Conservation (phyloP, 208 protist species). For the Leishmania mexicana region DNA sequence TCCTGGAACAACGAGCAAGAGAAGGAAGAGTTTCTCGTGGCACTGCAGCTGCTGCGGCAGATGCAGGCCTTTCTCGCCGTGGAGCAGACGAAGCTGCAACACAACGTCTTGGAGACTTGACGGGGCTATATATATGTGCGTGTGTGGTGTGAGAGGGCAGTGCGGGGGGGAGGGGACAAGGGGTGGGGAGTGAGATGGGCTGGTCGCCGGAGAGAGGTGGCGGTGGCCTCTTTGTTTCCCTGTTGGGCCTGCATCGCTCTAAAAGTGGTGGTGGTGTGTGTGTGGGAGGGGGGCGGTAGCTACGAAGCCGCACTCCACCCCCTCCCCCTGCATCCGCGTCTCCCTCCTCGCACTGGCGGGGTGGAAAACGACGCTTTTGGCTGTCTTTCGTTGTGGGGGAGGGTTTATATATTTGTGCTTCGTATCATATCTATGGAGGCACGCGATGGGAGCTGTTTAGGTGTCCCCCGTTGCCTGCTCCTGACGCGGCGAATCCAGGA, state of each 20-base stretch:
- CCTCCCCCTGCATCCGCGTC: not conserved
- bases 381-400: too few relatives aligned
- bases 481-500: not conserved
- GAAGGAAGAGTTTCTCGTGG: constrained; percentile 64
- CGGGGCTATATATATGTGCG: too few relatives aligned
- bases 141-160: not conserved
- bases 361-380: not conserved
- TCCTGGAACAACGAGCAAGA: constrained; percentile 71
- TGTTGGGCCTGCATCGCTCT: not conserved
- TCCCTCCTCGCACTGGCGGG: not conserved
- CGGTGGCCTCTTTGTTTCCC: not conserved
- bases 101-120: not conserved
- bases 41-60: constrained; percentile 44
- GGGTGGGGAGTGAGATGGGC: not conserved
- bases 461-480: not conserved
- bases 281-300: not conserved
- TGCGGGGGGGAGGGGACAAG: not conserved
- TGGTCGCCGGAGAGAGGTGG: constrained; percentile 5
- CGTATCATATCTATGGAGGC: not conserved
- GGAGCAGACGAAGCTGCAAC: not conserved
- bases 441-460: not conserved
- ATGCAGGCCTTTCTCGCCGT: constrained; percentile 26
- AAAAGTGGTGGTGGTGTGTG: too few relatives aligned
- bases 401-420: not conserved
- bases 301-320: not conserved